Conservation (phyloP, 148 eudicot genomes). For the Camellia japonica region DNA sequence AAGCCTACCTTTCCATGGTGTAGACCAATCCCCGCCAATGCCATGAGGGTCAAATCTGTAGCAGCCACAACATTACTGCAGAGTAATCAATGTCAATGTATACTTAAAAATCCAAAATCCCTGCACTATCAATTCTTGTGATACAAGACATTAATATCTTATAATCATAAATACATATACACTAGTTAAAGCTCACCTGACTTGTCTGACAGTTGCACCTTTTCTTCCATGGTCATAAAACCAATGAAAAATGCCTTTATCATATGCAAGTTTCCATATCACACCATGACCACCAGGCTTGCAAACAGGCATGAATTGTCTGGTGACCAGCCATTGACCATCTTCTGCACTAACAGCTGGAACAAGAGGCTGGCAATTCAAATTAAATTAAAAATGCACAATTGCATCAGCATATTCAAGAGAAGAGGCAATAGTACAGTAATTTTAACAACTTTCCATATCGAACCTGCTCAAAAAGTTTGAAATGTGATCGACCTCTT, state of each 20-base stretch:
- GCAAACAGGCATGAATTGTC: conserved; percentile 76
- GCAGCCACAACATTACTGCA: conserved; percentile 99
- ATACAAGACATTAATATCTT: conserved; percentile 7
- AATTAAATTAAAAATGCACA: conserved; percentile 22
- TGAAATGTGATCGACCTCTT: conserved; percentile 79
- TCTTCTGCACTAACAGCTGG: conserved; percentile 86
- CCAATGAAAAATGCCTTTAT: conserved; percentile 89
- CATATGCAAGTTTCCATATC: conserved; percentile 94
- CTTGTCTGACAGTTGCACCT: conserved; percentile 97
- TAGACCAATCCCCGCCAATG: conserved; percentile 93
- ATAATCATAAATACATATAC: conserved; percentile 11
- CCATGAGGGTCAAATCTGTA: conserved; percentile 86
- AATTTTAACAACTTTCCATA: conserved; percentile 12
- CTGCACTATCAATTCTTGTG: background rate
- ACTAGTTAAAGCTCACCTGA: conserved; percentile 52
- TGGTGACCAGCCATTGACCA: conserved; percentile 81
- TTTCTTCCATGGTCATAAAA: conserved; percentile 74
- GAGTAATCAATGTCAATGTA: conserved; percentile 35
- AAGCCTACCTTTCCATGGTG: conserved; percentile 71
- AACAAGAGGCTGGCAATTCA: conserved; percentile 90
- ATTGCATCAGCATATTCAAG: conserved; percentile 6
- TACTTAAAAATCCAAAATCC: conserved; percentile 12
- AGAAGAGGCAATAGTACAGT: background rate
- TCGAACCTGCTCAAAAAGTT: conserved; percentile 87
- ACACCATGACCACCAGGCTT: conserved; percentile 99